Percentiles rank a stretch among this genome's conserved stretches.
These are phyloP conservation scores for Hygrophila difformis DNA, from an alignment of 257 asterid species.

Conservation along the genomic window DNA sequence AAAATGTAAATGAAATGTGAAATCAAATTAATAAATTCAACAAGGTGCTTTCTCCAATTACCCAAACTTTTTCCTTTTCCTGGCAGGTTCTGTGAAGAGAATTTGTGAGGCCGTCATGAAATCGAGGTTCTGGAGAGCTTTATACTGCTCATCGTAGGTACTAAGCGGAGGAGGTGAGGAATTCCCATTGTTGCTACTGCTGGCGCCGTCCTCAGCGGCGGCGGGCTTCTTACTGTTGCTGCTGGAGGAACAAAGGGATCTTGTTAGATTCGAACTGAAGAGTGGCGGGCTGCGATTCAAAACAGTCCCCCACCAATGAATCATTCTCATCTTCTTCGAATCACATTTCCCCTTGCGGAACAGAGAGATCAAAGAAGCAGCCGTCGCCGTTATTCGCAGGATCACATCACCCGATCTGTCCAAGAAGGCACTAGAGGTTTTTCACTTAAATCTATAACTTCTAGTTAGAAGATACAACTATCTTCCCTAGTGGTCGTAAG, in stretches of 20 bases:
- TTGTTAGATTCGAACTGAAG: slow-evolving; percentile 14
- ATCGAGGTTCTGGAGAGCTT: slow-evolving; percentile 55
- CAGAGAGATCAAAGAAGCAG: too few relatives aligned
- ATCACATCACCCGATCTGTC: too few relatives aligned
- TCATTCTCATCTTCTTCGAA: slow-evolving; percentile 28
- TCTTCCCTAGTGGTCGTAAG: too few relatives aligned
- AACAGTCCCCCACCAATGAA: slow-evolving; percentile 23
- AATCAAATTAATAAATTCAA: too few relatives aligned
- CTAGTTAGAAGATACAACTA: too few relatives aligned
- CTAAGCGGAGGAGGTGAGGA: slow-evolving; percentile 32
- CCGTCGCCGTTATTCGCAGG: neutral
- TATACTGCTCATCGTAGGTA: slow-evolving; percentile 45
- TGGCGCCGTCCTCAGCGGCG: slow-evolving; percentile 16
- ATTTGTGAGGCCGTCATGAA: slow-evolving; percentile 61
- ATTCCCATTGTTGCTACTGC: slow-evolving; percentile 24
- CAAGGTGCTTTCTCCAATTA: slow-evolving; percentile 7
- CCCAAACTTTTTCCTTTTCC: slow-evolving; percentile 79
- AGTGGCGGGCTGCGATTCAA: slow-evolving; percentile 25
- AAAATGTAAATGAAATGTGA: too few relatives aligned
- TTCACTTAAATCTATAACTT: too few relatives aligned
- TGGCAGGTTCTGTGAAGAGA: slow-evolving; percentile 47
- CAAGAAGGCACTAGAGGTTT: too few relatives aligned
- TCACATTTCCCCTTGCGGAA: slow-evolving; percentile 21
- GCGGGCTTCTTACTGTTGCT: slow-evolving; percentile 22
- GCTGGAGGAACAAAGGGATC: slow-evolving; percentile 34